phyloP scores from a whole-genome alignment of 148 eudicot species.

The Diospyros kaki region DNA sequence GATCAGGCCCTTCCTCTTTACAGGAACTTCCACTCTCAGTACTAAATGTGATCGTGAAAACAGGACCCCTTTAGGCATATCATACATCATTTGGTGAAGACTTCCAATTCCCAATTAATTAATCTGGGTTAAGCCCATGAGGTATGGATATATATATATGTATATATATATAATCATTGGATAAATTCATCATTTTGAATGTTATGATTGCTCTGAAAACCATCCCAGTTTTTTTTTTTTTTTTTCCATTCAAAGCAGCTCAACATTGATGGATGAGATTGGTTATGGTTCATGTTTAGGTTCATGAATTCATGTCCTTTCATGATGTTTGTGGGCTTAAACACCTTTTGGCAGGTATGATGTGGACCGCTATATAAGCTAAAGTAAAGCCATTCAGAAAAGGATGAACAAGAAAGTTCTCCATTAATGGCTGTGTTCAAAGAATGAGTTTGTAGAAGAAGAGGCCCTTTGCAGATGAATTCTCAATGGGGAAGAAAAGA shows the following conservation, averaged over 20 bases:
- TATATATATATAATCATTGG: neutral
- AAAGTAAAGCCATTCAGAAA: neutral
- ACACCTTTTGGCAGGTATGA: constrained; percentile 6
- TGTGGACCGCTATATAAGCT: constrained; percentile 3
- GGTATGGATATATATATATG: neutral
- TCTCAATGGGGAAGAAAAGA: constrained; percentile 62
- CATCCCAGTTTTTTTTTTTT: neutral
- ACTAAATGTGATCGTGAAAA: neutral
- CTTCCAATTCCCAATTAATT: too few species aligned
- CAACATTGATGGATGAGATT: neutral
- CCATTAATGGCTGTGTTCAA: neutral
- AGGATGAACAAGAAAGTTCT: neutral
- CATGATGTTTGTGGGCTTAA: constrained; percentile 1
- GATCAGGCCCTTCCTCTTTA: neutral
- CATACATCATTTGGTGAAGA: neutral
- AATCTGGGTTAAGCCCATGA: too few species aligned
- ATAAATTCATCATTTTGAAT: neutral
- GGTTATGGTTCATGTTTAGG: neutral
- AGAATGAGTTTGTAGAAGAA: constrained; percentile 5
- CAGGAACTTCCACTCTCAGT: neutral
- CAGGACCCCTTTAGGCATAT: neutral
- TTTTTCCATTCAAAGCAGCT: neutral
- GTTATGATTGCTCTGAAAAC: neutral
- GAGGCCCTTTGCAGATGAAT: constrained; percentile 12
- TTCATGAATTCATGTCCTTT: neutral